phyloP scores from a whole-genome alignment of 768 basidiomycete genomes.

The Gymnopilus junonius region DNA sequence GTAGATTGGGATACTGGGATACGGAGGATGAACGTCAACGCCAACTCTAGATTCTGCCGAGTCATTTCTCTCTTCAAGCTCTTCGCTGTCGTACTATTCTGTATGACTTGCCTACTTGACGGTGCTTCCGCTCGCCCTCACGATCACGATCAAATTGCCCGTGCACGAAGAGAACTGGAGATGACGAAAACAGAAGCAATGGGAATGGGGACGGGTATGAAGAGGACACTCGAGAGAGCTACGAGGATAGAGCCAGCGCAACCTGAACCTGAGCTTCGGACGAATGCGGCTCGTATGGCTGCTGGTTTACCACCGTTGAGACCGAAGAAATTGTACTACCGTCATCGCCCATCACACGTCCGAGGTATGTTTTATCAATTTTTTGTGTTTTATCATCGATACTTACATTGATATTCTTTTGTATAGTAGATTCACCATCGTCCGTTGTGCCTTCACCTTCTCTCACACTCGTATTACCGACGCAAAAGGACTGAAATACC shows the following conservation, averaged over 20 bases:
- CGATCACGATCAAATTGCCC: neutral
- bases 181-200: neutral
- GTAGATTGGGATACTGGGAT: neutral
- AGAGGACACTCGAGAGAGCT: neutral
- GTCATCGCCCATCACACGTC: neutral
- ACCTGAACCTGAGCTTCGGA: neutral
- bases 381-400: neutral
- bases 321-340: slow-evolving; percentile 2
- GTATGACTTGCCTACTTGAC: neutral
- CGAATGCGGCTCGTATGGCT: slow-evolving; percentile 11
- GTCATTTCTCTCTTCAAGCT: neutral
- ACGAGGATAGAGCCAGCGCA: too few relatives aligned
- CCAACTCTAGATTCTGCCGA: neutral
- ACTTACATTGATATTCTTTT: too few relatives aligned
- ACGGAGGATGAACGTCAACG: neutral
- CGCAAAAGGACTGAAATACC: neutral
- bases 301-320: slow-evolving; percentile 1
- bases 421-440: neutral
- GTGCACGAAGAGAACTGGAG: too few relatives aligned
- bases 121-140: neutral
- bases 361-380: neutral
- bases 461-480: neutral
- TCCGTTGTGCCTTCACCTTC: neutral
- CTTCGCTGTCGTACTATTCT: neutral
- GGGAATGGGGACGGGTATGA: neutral